phyloP scores from a whole-genome alignment of 23 red algal species.

The Rhodosorus marinus region DNA sequence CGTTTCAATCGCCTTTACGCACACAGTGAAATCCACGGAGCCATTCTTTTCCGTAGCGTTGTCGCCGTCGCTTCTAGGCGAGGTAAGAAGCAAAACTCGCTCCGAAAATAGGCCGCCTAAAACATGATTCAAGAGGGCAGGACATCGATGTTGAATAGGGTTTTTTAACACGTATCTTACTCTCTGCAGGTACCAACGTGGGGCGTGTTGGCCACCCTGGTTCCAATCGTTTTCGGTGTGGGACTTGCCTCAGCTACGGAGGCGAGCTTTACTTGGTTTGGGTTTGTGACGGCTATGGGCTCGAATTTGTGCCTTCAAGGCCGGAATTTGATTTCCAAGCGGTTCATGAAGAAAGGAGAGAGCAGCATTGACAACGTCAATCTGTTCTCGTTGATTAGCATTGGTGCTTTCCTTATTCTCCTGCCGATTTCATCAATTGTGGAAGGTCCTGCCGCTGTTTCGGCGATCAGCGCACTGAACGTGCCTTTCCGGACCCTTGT shows the following conservation, averaged over 20 bases:
- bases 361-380: conserved; percentile 60
- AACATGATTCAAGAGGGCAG: too few species aligned
- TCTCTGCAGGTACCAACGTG: conserved; percentile 56
- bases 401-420: conserved; percentile 49
- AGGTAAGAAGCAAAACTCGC: too few species aligned
- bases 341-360: conserved; percentile 21
- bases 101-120: too few species aligned
- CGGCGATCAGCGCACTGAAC: too few species aligned
- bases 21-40: conserved; percentile 88
- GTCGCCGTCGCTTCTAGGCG: conserved; percentile 50
- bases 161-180: too few species aligned
- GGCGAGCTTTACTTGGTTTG: conserved; percentile 75
- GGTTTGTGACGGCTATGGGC: conserved; percentile 69
- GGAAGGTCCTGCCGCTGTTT: conserved; percentile 32
- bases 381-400: conserved; percentile 66
- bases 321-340: conserved; percentile 71
- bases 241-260: conserved; percentile 54
- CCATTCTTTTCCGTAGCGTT: conserved; percentile 81
- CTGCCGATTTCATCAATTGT: conserved; percentile 25
- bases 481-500: too few species aligned
- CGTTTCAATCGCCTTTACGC: conserved; percentile 83
- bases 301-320: conserved; percentile 66
- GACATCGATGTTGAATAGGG: too few species aligned
- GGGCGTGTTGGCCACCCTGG: conserved; percentile 39
- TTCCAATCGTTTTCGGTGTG: conserved; percentile 90